These are phyloP conservation scores for Nelumbo lutea DNA, from an alignment of 164 flowering plant genomes.

Conservation along the genomic window DNA sequence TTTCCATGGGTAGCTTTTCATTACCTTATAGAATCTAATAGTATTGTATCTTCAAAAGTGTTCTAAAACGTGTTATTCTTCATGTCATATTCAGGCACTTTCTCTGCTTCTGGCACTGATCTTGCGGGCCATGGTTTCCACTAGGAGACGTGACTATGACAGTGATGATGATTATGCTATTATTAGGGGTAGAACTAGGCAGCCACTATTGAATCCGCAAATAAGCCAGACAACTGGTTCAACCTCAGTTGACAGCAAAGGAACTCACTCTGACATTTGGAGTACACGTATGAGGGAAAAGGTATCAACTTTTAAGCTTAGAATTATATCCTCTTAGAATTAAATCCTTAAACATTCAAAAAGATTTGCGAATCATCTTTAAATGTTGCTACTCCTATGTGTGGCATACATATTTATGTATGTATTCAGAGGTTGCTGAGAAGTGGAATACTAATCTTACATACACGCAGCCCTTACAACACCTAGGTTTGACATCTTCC, in stretches of 20 bases:
- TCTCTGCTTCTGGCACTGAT: conserved; percentile 51
- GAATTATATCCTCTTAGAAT: neutral
- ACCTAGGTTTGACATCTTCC: too few species aligned
- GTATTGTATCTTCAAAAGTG: neutral
- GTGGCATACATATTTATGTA: too few species aligned
- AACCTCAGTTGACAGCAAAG: conserved; percentile 31
- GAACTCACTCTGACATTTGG: conserved; percentile 51
- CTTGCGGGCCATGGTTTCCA: conserved; percentile 56
- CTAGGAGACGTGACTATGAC: conserved; percentile 32
- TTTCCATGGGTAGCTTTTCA: neutral
- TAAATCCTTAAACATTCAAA: neutral
- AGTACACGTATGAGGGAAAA: conserved; percentile 70
- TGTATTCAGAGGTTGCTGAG: too few species aligned
- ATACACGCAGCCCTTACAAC: too few species aligned
- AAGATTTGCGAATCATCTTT: neutral
- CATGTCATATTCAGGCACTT: conserved; percentile 36
- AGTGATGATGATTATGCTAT: conserved; percentile 49
- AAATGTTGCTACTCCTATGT: neutral
- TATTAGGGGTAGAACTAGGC: conserved; percentile 36
- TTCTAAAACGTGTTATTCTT: neutral
- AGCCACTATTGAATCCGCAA: conserved; percentile 51
- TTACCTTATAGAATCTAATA: neutral
- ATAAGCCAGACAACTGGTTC: conserved; percentile 40
- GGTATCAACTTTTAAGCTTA: conserved; percentile 30
- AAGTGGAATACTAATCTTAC: too few species aligned